A percentile compares a stretch with the other conserved stretches of the same genome.
phyloP scores from a whole-genome alignment of 75 land plant species.

The Picea sitchensis region DNA sequence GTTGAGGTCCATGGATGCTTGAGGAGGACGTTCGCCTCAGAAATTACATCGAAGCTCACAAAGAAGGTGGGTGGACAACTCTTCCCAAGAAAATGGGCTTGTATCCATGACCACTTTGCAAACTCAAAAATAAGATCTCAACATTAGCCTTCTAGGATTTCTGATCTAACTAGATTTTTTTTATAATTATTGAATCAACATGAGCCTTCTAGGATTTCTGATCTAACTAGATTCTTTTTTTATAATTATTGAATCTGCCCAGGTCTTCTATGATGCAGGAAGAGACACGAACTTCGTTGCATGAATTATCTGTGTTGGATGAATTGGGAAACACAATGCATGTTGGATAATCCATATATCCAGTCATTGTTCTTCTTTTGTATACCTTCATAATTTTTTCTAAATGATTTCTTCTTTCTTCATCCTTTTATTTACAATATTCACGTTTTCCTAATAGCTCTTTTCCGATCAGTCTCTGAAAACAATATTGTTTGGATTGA shows the following conservation, averaged over 20 bases:
- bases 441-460: too few relatives aligned
- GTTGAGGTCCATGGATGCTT: slow-evolving; percentile 17
- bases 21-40: slow-evolving; percentile 12
- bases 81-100: slow-evolving; percentile 16
- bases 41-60: slow-evolving; percentile 13
- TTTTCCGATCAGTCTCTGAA: too few relatives aligned
- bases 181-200: background rate
- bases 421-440: too few relatives aligned
- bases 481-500: too few relatives aligned
- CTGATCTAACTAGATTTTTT: background rate
- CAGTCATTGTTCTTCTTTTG: too few relatives aligned
- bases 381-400: too few relatives aligned
- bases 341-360: too few relatives aligned
- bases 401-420: too few relatives aligned
- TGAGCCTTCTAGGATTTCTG: background rate
- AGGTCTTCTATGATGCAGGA: slow-evolving; percentile 54
- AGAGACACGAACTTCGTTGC: slow-evolving; percentile 67
- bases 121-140: background rate
- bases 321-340: too few relatives aligned
- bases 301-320: slow-evolving; percentile 36
- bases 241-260: slow-evolving; percentile 6
- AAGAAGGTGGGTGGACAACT: slow-evolving; percentile 16
- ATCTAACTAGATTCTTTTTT: background rate
- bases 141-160: background rate
- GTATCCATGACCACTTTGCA: too few relatives aligned